A percentile compares a stretch with the other conserved stretches of the same genome.
Evolutionary conservation across 2,329 filamentous ascomycete genomes (phyloP).

Genomic region (Sporothrix schenckii): DNA sequence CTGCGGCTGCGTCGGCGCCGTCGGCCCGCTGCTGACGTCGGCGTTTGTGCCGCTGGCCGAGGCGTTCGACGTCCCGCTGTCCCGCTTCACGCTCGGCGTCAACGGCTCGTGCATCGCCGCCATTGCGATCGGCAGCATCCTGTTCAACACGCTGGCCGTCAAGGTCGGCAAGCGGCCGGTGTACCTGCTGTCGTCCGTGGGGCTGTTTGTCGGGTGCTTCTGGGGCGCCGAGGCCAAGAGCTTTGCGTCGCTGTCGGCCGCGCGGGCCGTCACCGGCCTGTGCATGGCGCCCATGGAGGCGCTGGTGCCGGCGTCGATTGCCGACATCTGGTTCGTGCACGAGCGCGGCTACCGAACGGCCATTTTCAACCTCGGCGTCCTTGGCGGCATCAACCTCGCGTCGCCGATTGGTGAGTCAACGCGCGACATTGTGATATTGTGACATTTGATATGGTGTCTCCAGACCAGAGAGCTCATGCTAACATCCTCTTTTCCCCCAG

Average conservation of each 20-base stretch:
- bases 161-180: conserved; percentile 46
- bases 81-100: conserved; percentile 43
- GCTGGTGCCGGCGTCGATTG: conserved; percentile 47
- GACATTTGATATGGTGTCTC: too few relatives aligned
- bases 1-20: conserved; percentile 48
- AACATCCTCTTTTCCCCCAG: conserved; percentile 34
- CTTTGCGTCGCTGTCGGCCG: conserved; percentile 42
- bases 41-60: conserved; percentile 44
- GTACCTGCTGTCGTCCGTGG: conserved; percentile 43
- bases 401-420: conserved; percentile 44
- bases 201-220: conserved; percentile 44
- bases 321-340: conserved; percentile 50
- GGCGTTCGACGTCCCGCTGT: conserved; percentile 42
- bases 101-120: conserved; percentile 45
- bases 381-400: conserved; percentile 49
- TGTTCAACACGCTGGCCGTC: conserved; percentile 45
- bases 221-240: conserved; percentile 43
- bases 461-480: too few relatives aligned
- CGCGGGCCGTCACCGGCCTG: conserved; percentile 44
- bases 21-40: conserved; percentile 46
- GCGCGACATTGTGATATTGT: too few relatives aligned
- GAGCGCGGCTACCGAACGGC: conserved; percentile 47
- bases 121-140: conserved; percentile 44
- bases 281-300: conserved; percentile 48
- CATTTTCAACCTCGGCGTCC: conserved; percentile 48